Evolutionary conservation across 2,329 filamentous ascomycete species (phyloP), one percentile per base, ranked within the genome.

Genomic region (Xenoacremonium recifei): DNA sequence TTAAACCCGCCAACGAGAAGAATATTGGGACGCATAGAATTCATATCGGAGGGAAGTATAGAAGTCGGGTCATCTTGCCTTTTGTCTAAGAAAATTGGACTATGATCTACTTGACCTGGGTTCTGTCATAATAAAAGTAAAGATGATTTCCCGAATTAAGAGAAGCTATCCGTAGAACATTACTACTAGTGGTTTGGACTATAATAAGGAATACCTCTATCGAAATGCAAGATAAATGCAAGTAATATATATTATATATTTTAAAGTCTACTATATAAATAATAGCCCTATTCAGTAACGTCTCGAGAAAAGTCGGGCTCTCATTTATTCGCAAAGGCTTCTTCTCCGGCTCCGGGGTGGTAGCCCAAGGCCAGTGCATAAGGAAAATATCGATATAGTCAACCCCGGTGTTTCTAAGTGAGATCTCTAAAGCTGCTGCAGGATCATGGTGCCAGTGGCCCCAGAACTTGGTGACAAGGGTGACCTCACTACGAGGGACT

Each of bases 301-400:
- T 54, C 25, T 54, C 51, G 9, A 45, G 23, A 29, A 61, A 53
- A 2, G 55, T 55, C 5, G 59, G 59, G 42, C 49, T 55, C 42
- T 58, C 52, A 19, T 45, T 21, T 19, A 44, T 54, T 15, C 42
- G 44, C 25, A 60, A 39, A 12, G 50, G 37, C 31, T 48, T 48
- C 31, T 42, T 16, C 10, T 44, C 42, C 7, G 42, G 47, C 30
- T 58, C 56, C 6, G 55, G 51, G 1, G 55, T 55, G 13, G 49
- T 45, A 31, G 61, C 54, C 51, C 56, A 50, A 12, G 60, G 50
- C 60, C 55, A 59, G 36, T 59, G 57, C 54, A 59, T 61, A 27
- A 61, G 51, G 34, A 57, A 59, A 4, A 65, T 42, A 39, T 65
- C 62, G 16, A 65, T 29, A 39, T 65, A 65, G 30, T 62, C 63